Evolutionary conservation across 768 basidiomycete genomes (phyloP), one percentile per base, ranked within the genome.

Genomic region (Tricholoma sp.): DNA sequence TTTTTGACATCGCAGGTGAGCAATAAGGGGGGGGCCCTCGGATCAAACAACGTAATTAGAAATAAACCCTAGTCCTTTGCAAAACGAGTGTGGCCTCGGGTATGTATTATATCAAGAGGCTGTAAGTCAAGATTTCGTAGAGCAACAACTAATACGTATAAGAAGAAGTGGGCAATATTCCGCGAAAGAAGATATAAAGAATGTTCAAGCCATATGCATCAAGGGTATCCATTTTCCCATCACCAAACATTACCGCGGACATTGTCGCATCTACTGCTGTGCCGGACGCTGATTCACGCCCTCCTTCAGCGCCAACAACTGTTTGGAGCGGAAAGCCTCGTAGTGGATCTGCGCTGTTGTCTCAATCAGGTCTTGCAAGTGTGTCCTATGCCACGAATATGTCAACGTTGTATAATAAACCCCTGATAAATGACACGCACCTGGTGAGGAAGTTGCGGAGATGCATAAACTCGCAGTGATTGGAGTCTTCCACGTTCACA

Each of bases 321-420:
- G 96, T 78, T 98, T 98, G 65, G 94, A 96, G 62, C 96, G 86
- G 93, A 99, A 99, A 8, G 95, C 94, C 79, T 99, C 96, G 72
- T 98, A 99, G 76, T 99, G 96, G 71, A 96, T 97, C 73, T 95
- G 91, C 10, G 97, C 94, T 9, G 97, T 98, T 56, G 96, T 97
- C 80, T 99, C 96, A 70, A 99, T 99, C 70, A 99, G 76, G 69
- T 98, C 96, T 73, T 99, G 96, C 68, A 99, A 73, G 76, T 99
- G 97, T 29, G 96, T 96, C 74, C 95, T 90, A 3, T 9, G 59
- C 49, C 45, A 52, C 35, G 35, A 24, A 32, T n/a, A 22, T 24
- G 12, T 39, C 24, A 35, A 49, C 54, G n/a, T 50, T 27, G 12
- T 4, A 7, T 18, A 32, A 32, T 29, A 34, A 47, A 29, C 19